A percentile compares a stretch with the other conserved stretches of the same genome.
phyloP scores from a whole-genome alignment of 2,329 filamentous ascomycete species.

The Paraphaeosphaeria minitans region DNA sequence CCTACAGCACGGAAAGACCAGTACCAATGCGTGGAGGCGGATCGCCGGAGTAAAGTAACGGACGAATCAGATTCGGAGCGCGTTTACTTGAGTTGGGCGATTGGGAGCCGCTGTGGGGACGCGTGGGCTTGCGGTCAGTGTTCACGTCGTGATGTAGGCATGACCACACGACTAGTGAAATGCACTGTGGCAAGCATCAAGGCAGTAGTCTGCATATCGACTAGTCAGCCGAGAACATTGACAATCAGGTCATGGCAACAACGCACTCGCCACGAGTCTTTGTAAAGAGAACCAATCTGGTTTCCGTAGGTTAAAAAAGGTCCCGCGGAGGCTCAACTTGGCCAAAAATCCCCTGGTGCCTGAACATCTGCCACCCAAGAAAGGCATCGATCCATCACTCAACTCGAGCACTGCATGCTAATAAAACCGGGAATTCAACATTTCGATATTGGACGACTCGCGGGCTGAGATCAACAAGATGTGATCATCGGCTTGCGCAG shows the following conservation, averaged over 20 bases:
- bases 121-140: slow-evolving; percentile 21
- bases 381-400: not conserved
- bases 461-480: not conserved
- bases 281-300: not conserved
- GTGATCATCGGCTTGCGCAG: not conserved
- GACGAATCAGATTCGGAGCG: slow-evolving; percentile 9
- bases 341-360: no score
- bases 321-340: not conserved
- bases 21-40: slow-evolving; percentile 1
- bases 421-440: not conserved
- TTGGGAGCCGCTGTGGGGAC: slow-evolving; percentile 18
- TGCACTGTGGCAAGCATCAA: no score
- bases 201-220: no score
- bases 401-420: not conserved
- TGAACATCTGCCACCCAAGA: no score
- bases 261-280: not conserved
- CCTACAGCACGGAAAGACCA: slow-evolving; percentile 8
- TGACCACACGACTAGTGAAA: slow-evolving; percentile 31
- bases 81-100: slow-evolving; percentile 8
- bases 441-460: not conserved
- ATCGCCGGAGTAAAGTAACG: slow-evolving; percentile 6
- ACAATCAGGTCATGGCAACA: not conserved
- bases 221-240: not conserved
- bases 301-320: not conserved
- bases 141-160: slow-evolving; percentile 37